Percentiles rank a stretch among this genome's conserved stretches.
These are phyloP conservation scores for Xerocomellus chrysenteron DNA, from an alignment of 768 basidiomycete species.

Conservation along the genomic window DNA sequence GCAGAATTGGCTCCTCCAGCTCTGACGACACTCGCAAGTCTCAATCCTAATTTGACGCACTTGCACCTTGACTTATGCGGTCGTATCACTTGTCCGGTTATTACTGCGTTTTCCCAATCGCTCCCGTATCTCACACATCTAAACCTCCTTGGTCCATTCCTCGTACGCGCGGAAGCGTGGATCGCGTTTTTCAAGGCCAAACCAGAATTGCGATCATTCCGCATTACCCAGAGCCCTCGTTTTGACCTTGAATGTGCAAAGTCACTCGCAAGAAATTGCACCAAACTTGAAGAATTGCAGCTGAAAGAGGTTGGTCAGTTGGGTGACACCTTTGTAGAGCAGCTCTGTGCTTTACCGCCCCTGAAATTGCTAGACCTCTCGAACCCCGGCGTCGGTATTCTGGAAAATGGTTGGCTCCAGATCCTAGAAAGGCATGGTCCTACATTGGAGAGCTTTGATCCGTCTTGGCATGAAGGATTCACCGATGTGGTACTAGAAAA, in stretches of 20 bases:
- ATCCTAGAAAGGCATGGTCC: constrained; percentile 57
- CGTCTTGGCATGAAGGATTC: constrained; percentile 69
- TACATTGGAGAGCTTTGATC: constrained; percentile 57
- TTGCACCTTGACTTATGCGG: constrained; percentile 88
- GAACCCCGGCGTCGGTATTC: constrained; percentile 52
- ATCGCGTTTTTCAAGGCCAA: constrained; percentile 65
- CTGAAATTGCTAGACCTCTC: constrained; percentile 71
- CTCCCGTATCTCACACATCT: constrained; percentile 69
- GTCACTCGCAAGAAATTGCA: constrained; percentile 51
- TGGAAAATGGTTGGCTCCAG: constrained; percentile 53
- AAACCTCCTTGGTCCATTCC: constrained; percentile 85
- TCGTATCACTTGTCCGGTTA: constrained; percentile 62
- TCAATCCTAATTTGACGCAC: constrained; percentile 81
- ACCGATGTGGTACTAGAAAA: constrained; percentile 57
- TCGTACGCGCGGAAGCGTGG: constrained; percentile 77
- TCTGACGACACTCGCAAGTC: constrained; percentile 64
- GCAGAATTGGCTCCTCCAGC: constrained; percentile 69
- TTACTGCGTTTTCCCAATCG: constrained; percentile 56
- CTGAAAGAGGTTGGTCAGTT: constrained; percentile 78
- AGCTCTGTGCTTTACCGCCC: constrained; percentile 39
- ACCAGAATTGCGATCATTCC: constrained; percentile 64
- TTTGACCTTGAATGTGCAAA: constrained; percentile 72
- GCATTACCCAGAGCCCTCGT: constrained; percentile 82
- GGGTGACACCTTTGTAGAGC: constrained; percentile 58
- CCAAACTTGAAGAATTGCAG: constrained; percentile 64